Evolutionary conservation across 108 stramenopile genomes (phyloP), one percentile per base, ranked within the genome.

Genomic region (Chaetoceros muelleri): DNA sequence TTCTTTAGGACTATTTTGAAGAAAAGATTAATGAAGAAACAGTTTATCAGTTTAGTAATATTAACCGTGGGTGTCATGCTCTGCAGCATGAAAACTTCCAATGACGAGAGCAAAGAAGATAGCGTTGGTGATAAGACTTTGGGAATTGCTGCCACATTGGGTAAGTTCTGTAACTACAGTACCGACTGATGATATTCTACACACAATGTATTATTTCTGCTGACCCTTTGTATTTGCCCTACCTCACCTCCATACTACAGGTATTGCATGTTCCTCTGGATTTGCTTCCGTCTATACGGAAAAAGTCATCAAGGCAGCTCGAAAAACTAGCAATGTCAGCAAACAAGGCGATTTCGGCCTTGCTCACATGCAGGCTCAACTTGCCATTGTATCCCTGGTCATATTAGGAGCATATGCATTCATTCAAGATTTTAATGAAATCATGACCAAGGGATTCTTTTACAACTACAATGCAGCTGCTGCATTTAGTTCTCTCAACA

Each of bases 261-360:
- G 53, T 18, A 29, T 28, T 54, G 53, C 26, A 3, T 58, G 69
- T 19, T 76, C 85, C 48, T 87, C 84, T 8, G 97, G 97, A n/a
- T 96, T 98, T 64, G 91, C 94, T 26, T 85, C 84, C 2, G 95
- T 98, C 1, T 98, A 95, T 60, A 95, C 96, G 16, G 97, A 96
- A 64, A 93, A 92, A 62, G 91, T 98, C 25, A 87, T 98, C 52
- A 96, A 96, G 72, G 74, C 75, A 30, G 67, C 77, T 49, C 61
- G 84, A 0, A 61, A 53, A 13, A 31, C 29, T 23, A 46, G 24
- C 0, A 59, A 53, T 31, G 47, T 59, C 5, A 53, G 49, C 0
- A 46, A 58, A 7, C 25, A 68, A 26, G n/a, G n/a, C n/a, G 57
- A 72, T 46, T 70, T 61, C 28, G 52, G 45, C 21, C 30, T 66